Percentiles rank a stretch among this genome's conserved stretches.
Conservation (phyloP, 345 rosid species). For the Euphorbia pulcherrima region DNA sequence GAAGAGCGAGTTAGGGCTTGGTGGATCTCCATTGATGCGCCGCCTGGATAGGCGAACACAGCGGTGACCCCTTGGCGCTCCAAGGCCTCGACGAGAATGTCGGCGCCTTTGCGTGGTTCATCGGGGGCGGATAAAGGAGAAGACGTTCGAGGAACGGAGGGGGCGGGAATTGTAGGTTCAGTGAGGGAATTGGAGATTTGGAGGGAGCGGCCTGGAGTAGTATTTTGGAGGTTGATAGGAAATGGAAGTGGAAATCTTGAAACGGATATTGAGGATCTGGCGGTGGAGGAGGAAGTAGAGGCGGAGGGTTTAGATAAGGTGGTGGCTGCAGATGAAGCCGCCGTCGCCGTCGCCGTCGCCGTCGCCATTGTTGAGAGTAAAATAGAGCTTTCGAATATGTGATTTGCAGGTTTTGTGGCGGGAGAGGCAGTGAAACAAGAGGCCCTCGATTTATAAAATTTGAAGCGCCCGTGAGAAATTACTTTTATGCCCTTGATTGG, state of each 20-base stretch:
- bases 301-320: slow-evolving; percentile 2
- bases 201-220: slow-evolving; percentile 28
- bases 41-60: slow-evolving; percentile 94
- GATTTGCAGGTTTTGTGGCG: background rate
- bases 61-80: slow-evolving; percentile 74
- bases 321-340: slow-evolving; percentile 15
- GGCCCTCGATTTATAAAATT: slow-evolving; percentile 2
- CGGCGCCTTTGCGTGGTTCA: slow-evolving; percentile 86
- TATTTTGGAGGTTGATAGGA: slow-evolving; percentile 12
- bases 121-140: slow-evolving; percentile 48
- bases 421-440: background rate
- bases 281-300: slow-evolving; percentile 14
- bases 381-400: background rate
- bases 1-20: slow-evolving; percentile 92
- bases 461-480: background rate
- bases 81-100: slow-evolving; percentile 86
- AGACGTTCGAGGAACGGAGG: slow-evolving; percentile 11
- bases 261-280: slow-evolving; percentile 23
- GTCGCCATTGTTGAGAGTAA: slow-evolving; percentile 5
- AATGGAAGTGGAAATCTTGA: slow-evolving; percentile 31
- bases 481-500: background rate
- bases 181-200: slow-evolving; percentile 29
- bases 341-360: too few species aligned
- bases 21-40: slow-evolving; percentile 98
- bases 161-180: slow-evolving; percentile 26